Conservation (phyloP, 2,329 filamentous ascomycete genomes). For the Aspergillus calidoustus region DNA sequence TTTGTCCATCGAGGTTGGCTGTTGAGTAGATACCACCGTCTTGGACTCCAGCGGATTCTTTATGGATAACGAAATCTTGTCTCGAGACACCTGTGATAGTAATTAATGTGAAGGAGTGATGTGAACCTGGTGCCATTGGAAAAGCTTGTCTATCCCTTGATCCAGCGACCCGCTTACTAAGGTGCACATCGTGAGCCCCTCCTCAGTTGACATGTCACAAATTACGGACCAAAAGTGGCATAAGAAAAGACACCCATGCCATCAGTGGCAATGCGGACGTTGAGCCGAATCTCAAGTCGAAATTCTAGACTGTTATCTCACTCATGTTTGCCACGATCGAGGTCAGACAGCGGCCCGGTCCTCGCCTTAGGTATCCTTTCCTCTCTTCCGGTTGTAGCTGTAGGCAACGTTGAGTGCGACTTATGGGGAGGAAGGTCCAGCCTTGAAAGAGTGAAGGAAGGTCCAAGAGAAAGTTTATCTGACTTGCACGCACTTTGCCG, state of each 20-base stretch:
- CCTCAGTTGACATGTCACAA: neutral
- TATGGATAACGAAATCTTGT: slow-evolving; percentile 3
- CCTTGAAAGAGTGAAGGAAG: neutral
- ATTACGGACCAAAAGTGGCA: neutral
- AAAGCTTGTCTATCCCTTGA: neutral
- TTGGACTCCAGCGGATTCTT: neutral
- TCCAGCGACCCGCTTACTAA: neutral
- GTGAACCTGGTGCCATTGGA: neutral
- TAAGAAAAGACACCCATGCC: neutral
- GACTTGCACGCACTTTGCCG: neutral
- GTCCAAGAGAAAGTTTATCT: neutral
- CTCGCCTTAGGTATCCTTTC: neutral
- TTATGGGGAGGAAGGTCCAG: neutral
- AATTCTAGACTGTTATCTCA: neutral
- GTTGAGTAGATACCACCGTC: neutral
- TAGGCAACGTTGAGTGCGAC: neutral
- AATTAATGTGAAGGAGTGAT: neutral
- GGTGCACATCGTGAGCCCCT: neutral
- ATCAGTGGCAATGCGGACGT: too few species aligned
- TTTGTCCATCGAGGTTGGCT: slow-evolving; percentile 1
- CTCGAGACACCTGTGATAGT: neutral
- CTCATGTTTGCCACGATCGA: neutral
- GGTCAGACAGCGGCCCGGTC: neutral
- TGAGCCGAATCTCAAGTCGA: neutral
- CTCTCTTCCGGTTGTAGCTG: neutral